Evolutionary conservation across 164 flowering plant genomes (phyloP).

Genomic region (Piper longum): DNA sequence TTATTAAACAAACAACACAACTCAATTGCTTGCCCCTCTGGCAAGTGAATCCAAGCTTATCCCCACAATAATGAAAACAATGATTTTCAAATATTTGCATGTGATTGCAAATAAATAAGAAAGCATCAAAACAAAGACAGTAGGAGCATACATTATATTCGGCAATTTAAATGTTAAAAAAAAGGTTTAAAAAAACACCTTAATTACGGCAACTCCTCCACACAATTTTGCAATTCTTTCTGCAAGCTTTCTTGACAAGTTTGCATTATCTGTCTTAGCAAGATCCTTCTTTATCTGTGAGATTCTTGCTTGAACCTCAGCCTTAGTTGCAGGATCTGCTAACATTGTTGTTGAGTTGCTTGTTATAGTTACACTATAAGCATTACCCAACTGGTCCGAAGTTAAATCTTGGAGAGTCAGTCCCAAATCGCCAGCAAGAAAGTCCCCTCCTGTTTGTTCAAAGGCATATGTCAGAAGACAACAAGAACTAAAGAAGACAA

Average conservation of each 20-base stretch:
- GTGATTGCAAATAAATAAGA: no score
- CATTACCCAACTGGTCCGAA: conserved; percentile 91
- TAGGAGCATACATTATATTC: background rate
- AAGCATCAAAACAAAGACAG: no score
- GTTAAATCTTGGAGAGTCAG: conserved; percentile 49
- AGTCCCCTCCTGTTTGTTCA: conserved; percentile 70
- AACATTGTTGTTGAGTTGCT: conserved; percentile 64
- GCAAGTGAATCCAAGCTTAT: no score
- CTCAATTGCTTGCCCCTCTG: no score
- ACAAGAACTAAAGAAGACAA: background rate
- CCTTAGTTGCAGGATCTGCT: conserved; percentile 62
- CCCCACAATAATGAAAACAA: no score
- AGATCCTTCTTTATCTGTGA: conserved; percentile 83
- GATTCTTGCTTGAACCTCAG: conserved; percentile 79
- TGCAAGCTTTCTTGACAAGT: conserved; percentile 45
- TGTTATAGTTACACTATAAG: conserved; percentile 55
- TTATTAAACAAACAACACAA: no score
- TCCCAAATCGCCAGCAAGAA: conserved; percentile 75
- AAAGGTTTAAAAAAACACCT: conserved; percentile 24
- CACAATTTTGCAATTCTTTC: conserved; percentile 85
- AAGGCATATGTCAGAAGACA: conserved; percentile 3
- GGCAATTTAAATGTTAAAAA: background rate
- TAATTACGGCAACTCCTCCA: conserved; percentile 80
- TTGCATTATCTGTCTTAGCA: conserved; percentile 50
- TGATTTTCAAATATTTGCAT: no score